A percentile compares a stretch with the other conserved stretches of the same genome.
These are phyloP conservation scores for Metschnikowia reukaufii DNA, from an alignment of 805 yeast species.

Conservation along the genomic window DNA sequence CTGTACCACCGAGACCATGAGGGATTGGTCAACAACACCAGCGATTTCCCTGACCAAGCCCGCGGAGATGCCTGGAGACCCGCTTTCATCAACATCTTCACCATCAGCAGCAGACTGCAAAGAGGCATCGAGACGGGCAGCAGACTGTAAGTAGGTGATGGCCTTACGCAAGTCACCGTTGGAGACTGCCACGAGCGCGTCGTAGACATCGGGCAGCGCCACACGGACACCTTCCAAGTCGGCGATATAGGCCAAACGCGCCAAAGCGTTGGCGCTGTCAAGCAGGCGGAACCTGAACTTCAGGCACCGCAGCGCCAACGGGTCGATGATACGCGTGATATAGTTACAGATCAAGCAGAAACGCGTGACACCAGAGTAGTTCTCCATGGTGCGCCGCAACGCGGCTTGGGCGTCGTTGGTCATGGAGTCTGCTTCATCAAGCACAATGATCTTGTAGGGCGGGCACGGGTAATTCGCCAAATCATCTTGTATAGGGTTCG, in stretches of 20 bases:
- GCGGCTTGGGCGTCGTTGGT: constrained; percentile 97
- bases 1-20: constrained; percentile 43
- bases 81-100: constrained; percentile 14
- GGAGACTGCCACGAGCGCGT: constrained; percentile 67
- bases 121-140: constrained; percentile 18
- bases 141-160: constrained; percentile 74
- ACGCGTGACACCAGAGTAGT: constrained; percentile 81
- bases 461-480: constrained; percentile 86
- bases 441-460: constrained; percentile 86
- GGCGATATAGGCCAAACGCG: constrained; percentile 63
- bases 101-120: constrained; percentile 15
- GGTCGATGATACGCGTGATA: constrained; percentile 94
- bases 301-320: constrained; percentile 93
- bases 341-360: constrained; percentile 95
- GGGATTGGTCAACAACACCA: constrained; percentile 62
- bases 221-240: constrained; percentile 35
- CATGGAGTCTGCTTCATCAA: constrained; percentile 98
- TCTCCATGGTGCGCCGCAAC: constrained; percentile 90
- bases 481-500: constrained; percentile 74
- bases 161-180: constrained; percentile 93
- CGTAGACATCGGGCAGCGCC: constrained; percentile 52
- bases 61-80: constrained; percentile 40
- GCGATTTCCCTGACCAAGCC: constrained; percentile 65
- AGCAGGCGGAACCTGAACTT: constrained; percentile 87
- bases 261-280: constrained; percentile 67